Base-by-base conservation (phyloP, 2,329 filamentous ascomycete genomes). In the Graphilbum ipis-grandicollis region DNA sequence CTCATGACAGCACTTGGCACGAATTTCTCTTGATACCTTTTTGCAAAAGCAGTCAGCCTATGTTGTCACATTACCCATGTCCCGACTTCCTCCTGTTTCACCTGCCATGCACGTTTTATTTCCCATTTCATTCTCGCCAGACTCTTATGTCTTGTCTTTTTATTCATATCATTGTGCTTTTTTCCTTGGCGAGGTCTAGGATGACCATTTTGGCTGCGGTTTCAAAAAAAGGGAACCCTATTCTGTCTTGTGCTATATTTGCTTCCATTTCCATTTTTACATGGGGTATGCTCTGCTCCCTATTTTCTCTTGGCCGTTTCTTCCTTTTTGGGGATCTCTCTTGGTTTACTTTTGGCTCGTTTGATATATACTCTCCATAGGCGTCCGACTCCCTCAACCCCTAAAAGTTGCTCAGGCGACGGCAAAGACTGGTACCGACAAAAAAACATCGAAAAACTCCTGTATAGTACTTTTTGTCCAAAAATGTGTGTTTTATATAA, bases 11-110 rank as follows among this genome's bases (percentile, higher is more conserved):
- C n/a, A 13, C 34, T 28, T 15, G 18, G 34, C 36, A 37, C 36
- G 36, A 34, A 18, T n/a, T 52, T 54, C 50, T 23, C 21, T 45
- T 46, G 46, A 48, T 48, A 48, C 46, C 47, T 48, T 43, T 40
- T 41, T 39, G 33, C 5, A 23, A 34, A 36, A 40, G 42, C 42
- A 35, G 39, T 33, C 41, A 47, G 44, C 48, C 33, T 22, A 29
- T 19, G 12, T 28, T 15, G 23, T 9, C 7, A 13, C 23, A 26
- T 33, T 33, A 28, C 30, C 12, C 13, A 17, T 12, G 35, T 35
- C 31, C 21, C 10, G 6, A 23, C 21, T 42, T 33, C 38, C 38
- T 47, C 41, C 48, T 47, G 41, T 49, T 44, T 41, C 52, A 48
- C 47, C 47, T 42, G 47, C 46, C 40, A 44, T 43, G 41, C 44